A percentile compares a stretch with the other conserved stretches of the same genome.
phyloP scores from a whole-genome alignment of 805 yeast species.

The Pichia paraexigua region DNA sequence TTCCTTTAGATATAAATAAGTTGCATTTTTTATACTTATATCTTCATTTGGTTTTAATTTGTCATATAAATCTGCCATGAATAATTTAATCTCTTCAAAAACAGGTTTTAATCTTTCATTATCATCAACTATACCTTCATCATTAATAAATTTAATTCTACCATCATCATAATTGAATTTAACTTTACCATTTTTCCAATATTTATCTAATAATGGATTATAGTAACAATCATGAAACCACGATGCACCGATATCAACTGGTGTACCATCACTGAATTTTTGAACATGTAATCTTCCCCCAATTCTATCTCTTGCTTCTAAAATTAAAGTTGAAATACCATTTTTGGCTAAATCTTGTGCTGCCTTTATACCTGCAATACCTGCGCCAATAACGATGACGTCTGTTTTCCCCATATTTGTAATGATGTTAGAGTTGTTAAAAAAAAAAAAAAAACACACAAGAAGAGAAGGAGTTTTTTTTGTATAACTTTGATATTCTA shows the following conservation, averaged over 20 bases:
- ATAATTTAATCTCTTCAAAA: conserved; percentile 24
- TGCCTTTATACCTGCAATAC: conserved; percentile 46
- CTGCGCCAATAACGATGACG: conserved; percentile 47
- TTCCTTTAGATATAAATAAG: conserved; percentile 38
- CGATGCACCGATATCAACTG: conserved; percentile 75
- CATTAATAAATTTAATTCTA: conserved; percentile 13
- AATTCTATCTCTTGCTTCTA: conserved; percentile 47
- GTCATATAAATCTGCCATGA: conserved; percentile 14
- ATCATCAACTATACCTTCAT: conserved; percentile 28
- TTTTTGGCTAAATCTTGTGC: conserved; percentile 31
- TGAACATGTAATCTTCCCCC: conserved; percentile 63
- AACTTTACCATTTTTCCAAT: conserved; percentile 23
- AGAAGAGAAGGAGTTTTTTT: too few species aligned
- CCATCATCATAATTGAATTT: conserved; percentile 28
- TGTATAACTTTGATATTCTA: too few species aligned
- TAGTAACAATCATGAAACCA: conserved; percentile 83
- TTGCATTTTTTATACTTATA: conserved; percentile 44
- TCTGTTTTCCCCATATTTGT: conserved; percentile 1
- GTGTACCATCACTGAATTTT: conserved; percentile 18
- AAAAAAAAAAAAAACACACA: not conserved
- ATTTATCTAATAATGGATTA: conserved; percentile 52
- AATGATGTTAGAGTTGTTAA: not conserved
- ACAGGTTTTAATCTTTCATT: conserved; percentile 42
- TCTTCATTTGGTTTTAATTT: conserved; percentile 35
- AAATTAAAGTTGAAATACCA: conserved; percentile 33